Evolutionary conservation across 2,329 filamentous ascomycete genomes (phyloP).

Genomic region (Diaporthe sp.): DNA sequence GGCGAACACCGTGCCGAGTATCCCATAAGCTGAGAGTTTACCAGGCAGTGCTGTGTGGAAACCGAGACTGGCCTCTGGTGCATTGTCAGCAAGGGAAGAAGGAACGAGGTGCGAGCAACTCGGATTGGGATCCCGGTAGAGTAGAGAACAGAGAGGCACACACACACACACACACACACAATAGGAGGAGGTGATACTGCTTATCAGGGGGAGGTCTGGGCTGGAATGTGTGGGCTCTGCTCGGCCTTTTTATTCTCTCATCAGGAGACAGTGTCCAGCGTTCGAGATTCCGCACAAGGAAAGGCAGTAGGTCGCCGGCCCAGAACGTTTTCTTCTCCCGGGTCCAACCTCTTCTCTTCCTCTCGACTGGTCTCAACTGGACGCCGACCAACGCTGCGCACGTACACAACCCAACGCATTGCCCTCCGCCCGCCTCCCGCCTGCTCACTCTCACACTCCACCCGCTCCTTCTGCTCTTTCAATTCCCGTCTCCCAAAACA

Average conservation of each 20-base stretch:
- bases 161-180: neutral
- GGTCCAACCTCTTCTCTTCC: constrained; percentile 8
- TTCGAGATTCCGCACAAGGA: constrained; percentile 3
- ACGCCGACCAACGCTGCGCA: constrained; percentile 26
- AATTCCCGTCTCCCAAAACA: constrained; percentile 15
- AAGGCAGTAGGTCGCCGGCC: neutral
- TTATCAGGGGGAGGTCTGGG: constrained; percentile 23
- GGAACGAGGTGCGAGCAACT: constrained; percentile 9
- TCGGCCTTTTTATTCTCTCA: neutral
- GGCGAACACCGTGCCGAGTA: neutral
- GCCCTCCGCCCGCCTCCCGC: constrained; percentile 6
- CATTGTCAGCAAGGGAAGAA: constrained; percentile 9
- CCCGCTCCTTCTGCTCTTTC: constrained; percentile 3
- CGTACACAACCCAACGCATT: constrained; percentile 2
- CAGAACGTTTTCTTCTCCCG: neutral
- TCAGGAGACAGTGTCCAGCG: constrained; percentile 18
- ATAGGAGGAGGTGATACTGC: constrained; percentile 16
- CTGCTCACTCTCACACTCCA: constrained; percentile 10
- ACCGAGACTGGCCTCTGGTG: neutral
- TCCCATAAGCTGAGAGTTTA: neutral
- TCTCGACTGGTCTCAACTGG: constrained; percentile 12
- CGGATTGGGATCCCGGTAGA: constrained; percentile 15
- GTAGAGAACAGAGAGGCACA: neutral
- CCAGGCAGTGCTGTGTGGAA: neutral
- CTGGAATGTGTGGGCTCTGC: constrained; percentile 29